Conservation (phyloP, 2,329 filamentous ascomycete genomes). For the Coniochaeta hoffmannii region DNA sequence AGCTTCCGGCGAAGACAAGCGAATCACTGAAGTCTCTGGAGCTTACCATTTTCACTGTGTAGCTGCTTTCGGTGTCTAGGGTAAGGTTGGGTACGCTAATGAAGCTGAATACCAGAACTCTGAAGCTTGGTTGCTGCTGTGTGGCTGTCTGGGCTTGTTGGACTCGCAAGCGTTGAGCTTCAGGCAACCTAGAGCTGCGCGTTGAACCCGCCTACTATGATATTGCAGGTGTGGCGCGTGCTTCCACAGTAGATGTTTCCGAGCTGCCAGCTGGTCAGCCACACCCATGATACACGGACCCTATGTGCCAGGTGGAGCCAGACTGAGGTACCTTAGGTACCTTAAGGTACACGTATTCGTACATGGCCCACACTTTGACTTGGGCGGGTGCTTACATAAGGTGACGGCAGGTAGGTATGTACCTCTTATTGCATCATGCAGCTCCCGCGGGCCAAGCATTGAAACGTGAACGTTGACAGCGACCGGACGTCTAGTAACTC, state of each 20-base stretch:
- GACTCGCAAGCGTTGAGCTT: constrained; percentile 12
- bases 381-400: no score
- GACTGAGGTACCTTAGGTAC: no score
- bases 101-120: neutral
- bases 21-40: neutral
- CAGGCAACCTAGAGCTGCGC: constrained; percentile 39
- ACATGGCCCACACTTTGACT: no score
- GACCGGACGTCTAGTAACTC: no score
- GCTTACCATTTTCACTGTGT: constrained; percentile 11
- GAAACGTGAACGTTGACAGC: no score
- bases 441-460: no score
- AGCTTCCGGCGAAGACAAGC: neutral
- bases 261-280: neutral
- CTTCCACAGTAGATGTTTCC: neutral
- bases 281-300: no score
- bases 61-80: constrained; percentile 3
- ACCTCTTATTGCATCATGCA: no score
- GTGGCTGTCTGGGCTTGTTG: constrained; percentile 6
- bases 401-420: no score
- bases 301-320: no score
- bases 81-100: constrained; percentile 1
- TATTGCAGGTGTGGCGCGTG: constrained; percentile 2
- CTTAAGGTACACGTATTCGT: no score
- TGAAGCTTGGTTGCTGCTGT: constrained; percentile 1
- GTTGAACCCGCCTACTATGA: constrained; percentile 1